Evolutionary conservation across 2,329 filamentous ascomycete species (phyloP).

Genomic region (Epichloe coenophiala): DNA sequence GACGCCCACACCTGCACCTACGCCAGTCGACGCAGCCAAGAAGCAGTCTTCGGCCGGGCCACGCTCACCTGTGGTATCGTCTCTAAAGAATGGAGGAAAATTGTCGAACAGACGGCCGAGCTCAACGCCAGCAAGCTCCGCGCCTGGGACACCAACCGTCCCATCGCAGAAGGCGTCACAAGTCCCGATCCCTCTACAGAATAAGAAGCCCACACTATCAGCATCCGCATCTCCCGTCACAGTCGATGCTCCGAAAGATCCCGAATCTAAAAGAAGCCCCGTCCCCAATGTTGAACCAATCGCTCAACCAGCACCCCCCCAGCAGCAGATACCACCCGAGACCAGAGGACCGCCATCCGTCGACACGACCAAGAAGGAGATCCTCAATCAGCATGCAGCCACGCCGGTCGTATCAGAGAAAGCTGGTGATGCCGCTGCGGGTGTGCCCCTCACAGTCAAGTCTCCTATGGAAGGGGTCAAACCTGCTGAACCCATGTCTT

Average conservation of each 20-base stretch:
- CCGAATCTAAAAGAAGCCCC: not conserved
- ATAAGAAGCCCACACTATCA: constrained; percentile 3
- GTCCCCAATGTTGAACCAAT: not conserved
- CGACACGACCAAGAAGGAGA: not conserved
- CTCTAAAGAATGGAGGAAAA: constrained; percentile 7
- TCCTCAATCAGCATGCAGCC: not conserved
- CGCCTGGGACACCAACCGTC: not conserved
- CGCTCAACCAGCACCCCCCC: not conserved
- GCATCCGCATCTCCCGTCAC: not conserved
- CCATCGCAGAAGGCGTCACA: not conserved
- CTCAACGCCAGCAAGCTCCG: constrained; percentile 6
- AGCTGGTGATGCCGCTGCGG: not conserved
- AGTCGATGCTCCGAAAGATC: not conserved
- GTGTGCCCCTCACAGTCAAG: constrained; percentile 17
- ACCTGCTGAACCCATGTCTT: constrained; percentile 33
- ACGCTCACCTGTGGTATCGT: constrained; percentile 5
- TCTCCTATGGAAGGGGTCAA: constrained; percentile 22
- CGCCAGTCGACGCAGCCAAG: constrained; percentile 1
- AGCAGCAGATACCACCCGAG: not conserved
- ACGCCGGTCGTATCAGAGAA: not conserved
- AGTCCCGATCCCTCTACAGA: not conserved
- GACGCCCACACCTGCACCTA: constrained; percentile 1
- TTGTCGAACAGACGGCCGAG: constrained; percentile 4
- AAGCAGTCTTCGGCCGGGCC: constrained; percentile 5
- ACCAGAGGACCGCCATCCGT: not conserved